These are phyloP conservation scores for Thermochaetoides thermophila DNA, from an alignment of 495 filamentous ascomycete genomes.

Conservation along the genomic window DNA sequence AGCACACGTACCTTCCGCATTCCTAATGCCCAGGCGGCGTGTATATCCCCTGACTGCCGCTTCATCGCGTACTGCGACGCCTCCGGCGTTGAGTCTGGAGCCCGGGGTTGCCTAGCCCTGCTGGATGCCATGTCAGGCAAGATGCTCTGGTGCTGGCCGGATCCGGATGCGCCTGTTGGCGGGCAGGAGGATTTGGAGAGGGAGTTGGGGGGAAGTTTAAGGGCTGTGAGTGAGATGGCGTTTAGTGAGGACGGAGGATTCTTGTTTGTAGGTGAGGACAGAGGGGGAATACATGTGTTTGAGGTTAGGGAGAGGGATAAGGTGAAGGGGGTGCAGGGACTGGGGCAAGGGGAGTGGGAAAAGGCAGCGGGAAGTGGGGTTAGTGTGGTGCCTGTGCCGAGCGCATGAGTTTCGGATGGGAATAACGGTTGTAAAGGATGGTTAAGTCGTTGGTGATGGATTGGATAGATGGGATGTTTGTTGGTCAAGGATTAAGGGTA, in stretches of 20 bases:
- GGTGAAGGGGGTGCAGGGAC: too few relatives aligned
- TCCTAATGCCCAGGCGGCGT: constrained; percentile 19
- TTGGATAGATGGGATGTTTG: too few relatives aligned
- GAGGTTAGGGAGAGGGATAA: constrained; percentile 18
- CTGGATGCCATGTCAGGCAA: constrained; percentile 20
- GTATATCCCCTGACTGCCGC: constrained; percentile 21
- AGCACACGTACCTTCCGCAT: constrained; percentile 22
- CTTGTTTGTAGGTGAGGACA: constrained; percentile 17
- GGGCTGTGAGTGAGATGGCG: constrained; percentile 16
- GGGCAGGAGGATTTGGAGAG: constrained; percentile 11
- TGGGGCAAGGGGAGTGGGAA: too few relatives aligned
- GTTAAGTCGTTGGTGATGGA: too few relatives aligned
- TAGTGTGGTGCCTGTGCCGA: too few relatives aligned
- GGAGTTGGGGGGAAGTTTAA: constrained; percentile 12
- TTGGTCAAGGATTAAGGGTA: too few relatives aligned
- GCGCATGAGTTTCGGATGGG: too few relatives aligned
- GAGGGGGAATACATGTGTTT: constrained; percentile 16
- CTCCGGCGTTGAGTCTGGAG: constrained; percentile 15
- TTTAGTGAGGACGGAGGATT: constrained; percentile 21
- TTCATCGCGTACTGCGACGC: constrained; percentile 21
- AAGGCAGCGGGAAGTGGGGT: too few relatives aligned
- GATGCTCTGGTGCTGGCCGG: constrained; percentile 22
- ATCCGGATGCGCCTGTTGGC: constrained; percentile 14
- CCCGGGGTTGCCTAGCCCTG: constrained; percentile 16
- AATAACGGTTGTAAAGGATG: too few relatives aligned